phyloP scores from a whole-genome alignment of 2,329 filamentous ascomycete species.

The Colletotrichum incanum region DNA sequence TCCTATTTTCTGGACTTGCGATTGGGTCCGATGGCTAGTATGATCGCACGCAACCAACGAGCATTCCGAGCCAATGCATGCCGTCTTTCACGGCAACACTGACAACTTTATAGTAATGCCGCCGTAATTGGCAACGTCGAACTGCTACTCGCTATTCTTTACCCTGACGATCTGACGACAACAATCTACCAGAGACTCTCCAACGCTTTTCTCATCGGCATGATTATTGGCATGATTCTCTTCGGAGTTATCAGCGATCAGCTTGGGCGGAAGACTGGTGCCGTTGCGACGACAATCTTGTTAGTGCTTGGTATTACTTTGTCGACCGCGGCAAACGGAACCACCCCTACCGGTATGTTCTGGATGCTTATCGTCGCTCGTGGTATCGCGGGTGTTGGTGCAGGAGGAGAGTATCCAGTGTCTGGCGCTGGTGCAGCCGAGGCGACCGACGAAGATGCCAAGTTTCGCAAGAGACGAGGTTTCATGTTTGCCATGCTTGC shows the following conservation, averaged over 20 bases:
- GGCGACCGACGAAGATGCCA: slow-evolving; percentile 65
- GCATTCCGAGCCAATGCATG: slow-evolving; percentile 15
- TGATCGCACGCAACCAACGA: slow-evolving; percentile 29
- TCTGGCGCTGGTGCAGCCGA: slow-evolving; percentile 66
- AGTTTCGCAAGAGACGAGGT: slow-evolving; percentile 63
- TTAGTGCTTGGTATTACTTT: slow-evolving; percentile 63
- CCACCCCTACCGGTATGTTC: slow-evolving; percentile 57
- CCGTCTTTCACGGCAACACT: slow-evolving; percentile 9
- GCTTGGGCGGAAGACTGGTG: slow-evolving; percentile 65
- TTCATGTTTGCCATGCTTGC: slow-evolving; percentile 72
- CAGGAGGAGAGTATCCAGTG: slow-evolving; percentile 69
- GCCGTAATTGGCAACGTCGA: slow-evolving; percentile 63
- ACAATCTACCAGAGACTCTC: slow-evolving; percentile 66
- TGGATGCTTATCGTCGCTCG: slow-evolving; percentile 66
- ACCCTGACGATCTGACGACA: slow-evolving; percentile 59
- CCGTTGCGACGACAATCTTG: slow-evolving; percentile 62
- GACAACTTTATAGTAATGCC: slow-evolving; percentile 54
- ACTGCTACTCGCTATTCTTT: slow-evolving; percentile 58
- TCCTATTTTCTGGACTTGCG: slow-evolving; percentile 62
- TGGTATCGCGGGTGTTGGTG: slow-evolving; percentile 60
- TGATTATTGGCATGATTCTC: slow-evolving; percentile 70
- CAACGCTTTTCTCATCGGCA: slow-evolving; percentile 70
- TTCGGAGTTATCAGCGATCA: slow-evolving; percentile 67
- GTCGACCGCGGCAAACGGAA: slow-evolving; percentile 62
- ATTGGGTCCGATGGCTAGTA: slow-evolving; percentile 63